phyloP scores from a whole-genome alignment of 1,139 yeast genomes.

The Yamadazyma triangularis region DNA sequence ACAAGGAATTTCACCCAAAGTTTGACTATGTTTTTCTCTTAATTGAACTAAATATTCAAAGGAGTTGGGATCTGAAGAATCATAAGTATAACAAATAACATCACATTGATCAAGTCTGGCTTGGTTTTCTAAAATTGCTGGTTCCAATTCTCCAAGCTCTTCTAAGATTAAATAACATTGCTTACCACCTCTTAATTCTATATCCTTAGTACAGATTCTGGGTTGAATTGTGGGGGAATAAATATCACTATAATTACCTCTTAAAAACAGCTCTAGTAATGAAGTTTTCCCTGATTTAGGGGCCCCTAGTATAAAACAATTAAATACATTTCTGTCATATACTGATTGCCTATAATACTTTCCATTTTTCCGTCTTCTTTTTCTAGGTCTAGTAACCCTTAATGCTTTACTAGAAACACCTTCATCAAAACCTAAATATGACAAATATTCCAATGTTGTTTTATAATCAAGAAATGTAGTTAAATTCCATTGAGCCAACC shows the following conservation, averaged over 20 bases:
- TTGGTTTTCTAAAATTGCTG: conserved; percentile 72
- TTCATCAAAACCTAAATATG: conserved; percentile 81
- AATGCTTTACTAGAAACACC: conserved; percentile 51
- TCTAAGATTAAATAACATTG: conserved; percentile 89
- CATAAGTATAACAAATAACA: conserved; percentile 84
- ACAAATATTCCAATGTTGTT: conserved; percentile 82
- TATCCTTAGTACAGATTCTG: conserved; percentile 80
- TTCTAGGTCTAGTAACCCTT: conserved; percentile 78
- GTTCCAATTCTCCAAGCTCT: conserved; percentile 84
- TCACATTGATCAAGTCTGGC: conserved; percentile 81
- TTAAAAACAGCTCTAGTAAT: conserved; percentile 73
- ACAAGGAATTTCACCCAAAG: conserved; percentile 67
- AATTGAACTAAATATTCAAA: conserved; percentile 77
- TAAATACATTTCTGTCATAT: conserved; percentile 82
- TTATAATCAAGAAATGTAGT: conserved; percentile 82
- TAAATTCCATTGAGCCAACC: conserved; percentile 98
- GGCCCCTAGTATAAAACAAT: conserved; percentile 83
- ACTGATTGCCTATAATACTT: conserved; percentile 65
- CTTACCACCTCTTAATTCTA: conserved; percentile 92
- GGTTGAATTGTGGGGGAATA: conserved; percentile 85
- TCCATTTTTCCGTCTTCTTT: conserved; percentile 58
- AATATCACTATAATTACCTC: conserved; percentile 63
- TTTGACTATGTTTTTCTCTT: conserved; percentile 49
- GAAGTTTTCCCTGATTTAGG: conserved; percentile 85
- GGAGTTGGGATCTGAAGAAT: conserved; percentile 93